Evolutionary conservation across 2,329 filamentous ascomycete genomes (phyloP).

Genomic region (Alternaria ethzedia): DNA sequence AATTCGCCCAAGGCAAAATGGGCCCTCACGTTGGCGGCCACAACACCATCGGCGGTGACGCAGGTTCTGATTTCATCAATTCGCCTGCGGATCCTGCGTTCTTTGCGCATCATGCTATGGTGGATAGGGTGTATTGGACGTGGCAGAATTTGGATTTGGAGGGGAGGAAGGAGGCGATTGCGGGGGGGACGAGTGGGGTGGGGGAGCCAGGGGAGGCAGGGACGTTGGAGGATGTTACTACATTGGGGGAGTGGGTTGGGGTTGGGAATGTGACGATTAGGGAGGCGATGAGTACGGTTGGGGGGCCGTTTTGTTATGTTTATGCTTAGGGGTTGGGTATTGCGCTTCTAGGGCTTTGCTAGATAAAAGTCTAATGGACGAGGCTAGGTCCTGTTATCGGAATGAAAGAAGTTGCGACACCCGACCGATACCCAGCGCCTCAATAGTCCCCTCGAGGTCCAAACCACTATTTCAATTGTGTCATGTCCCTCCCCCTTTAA

Average conservation of each 20-base stretch:
- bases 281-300: constrained; percentile 52
- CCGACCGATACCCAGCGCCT: background rate
- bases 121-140: constrained; percentile 58
- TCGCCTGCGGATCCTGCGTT: background rate
- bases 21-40: constrained; percentile 57
- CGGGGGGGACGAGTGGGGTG: constrained; percentile 53
- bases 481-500: background rate
- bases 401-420: background rate
- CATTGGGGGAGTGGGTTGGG: constrained; percentile 45
- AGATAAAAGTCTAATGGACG: background rate
- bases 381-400: background rate
- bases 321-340: constrained; percentile 35
- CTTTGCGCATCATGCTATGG: constrained; percentile 53
- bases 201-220: constrained; percentile 40
- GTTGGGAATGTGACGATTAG: constrained; percentile 38
- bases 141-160: constrained; percentile 57
- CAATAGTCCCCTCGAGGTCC: background rate
- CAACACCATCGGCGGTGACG: constrained; percentile 53
- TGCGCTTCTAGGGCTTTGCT: background rate
- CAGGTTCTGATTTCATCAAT: background rate
- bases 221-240: constrained; percentile 53
- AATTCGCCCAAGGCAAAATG: constrained; percentile 39
- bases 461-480: background rate
- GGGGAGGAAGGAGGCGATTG: constrained; percentile 49
- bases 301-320: constrained; percentile 57